Percentiles rank a stretch among this genome's conserved stretches.
Evolutionary conservation across 257 asterid genomes (phyloP).

Genomic region (Linaria vulgaris): DNA sequence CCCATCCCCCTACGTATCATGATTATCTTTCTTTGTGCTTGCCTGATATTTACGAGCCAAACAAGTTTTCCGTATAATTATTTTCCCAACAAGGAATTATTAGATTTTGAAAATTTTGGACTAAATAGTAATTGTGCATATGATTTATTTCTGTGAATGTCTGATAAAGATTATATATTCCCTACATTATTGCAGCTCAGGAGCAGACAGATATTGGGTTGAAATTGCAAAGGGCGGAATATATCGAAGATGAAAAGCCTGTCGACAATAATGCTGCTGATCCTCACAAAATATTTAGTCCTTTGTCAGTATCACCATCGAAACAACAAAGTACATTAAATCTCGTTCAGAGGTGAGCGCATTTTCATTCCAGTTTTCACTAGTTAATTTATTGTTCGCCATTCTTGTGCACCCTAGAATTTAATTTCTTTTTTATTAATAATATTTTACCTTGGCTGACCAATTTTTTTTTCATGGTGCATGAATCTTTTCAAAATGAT

Average conservation of each 20-base stretch:
- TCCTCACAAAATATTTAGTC: constrained; percentile 13
- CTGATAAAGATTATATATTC: neutral
- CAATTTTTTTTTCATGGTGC: no score
- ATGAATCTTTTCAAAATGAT: no score
- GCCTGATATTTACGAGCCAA: no score
- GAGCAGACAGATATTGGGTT: constrained; percentile 34
- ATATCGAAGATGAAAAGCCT: constrained; percentile 33
- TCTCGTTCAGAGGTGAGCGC: constrained; percentile 54
- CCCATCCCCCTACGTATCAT: constrained; percentile 21
- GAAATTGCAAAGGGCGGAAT: constrained; percentile 37
- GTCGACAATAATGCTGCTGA: neutral
- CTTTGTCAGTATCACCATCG: constrained; percentile 29
- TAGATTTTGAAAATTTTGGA: no score
- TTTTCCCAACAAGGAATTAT: no score
- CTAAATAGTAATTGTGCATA: neutral
- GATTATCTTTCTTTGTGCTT: constrained; percentile 39
- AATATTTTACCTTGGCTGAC: no score
- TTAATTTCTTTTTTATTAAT: no score
- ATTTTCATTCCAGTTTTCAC: constrained; percentile 7
- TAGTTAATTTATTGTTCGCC: neutral
- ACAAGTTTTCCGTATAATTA: no score
- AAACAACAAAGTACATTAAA: constrained; percentile 35
- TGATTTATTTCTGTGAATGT: constrained; percentile 16
- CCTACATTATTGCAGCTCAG: constrained; percentile 34
- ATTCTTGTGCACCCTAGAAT: no score